phyloP scores from a whole-genome alignment of 257 asterid genomes.

The Solanum chilense region DNA sequence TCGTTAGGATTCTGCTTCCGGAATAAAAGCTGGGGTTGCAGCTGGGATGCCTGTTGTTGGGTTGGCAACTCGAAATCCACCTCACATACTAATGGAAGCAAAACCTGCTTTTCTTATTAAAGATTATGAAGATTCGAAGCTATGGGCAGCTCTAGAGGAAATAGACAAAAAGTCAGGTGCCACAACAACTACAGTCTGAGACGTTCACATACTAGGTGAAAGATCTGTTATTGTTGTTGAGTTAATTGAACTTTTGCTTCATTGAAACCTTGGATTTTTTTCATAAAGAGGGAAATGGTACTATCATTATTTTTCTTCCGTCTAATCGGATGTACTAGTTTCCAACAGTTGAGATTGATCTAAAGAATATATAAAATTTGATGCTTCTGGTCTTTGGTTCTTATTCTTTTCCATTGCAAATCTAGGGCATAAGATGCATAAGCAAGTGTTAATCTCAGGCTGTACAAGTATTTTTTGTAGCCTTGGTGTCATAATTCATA shows the following conservation, averaged over 20 bases:
- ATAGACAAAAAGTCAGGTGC: conserved; percentile 39
- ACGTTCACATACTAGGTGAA: not conserved
- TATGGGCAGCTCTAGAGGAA: conserved; percentile 67
- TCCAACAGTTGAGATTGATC: not conserved
- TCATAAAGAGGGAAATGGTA: not conserved
- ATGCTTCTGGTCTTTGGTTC: not conserved
- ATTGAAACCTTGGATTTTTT: not conserved
- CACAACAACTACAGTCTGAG: conserved; percentile 1
- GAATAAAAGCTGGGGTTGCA: conserved; percentile 93
- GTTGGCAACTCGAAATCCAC: conserved; percentile 74
- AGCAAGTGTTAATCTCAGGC: not conserved
- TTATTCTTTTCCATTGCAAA: not conserved
- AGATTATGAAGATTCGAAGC: conserved; percentile 77
- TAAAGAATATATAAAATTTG: not conserved
- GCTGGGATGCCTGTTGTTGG: conserved; percentile 86
- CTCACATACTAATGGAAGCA: conserved; percentile 51
- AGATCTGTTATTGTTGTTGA: not conserved
- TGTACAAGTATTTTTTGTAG: not conserved
- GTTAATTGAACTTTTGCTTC: not conserved
- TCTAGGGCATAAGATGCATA: not conserved
- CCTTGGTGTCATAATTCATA: not conserved
- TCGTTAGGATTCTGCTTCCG: conserved; percentile 81
- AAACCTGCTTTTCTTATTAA: conserved; percentile 77
- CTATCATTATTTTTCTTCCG: not conserved
- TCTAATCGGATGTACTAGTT: not conserved